These are phyloP conservation scores for Plenodomus lindquistii DNA, from an alignment of 2,329 filamentous ascomycete species.

Conservation along the genomic window DNA sequence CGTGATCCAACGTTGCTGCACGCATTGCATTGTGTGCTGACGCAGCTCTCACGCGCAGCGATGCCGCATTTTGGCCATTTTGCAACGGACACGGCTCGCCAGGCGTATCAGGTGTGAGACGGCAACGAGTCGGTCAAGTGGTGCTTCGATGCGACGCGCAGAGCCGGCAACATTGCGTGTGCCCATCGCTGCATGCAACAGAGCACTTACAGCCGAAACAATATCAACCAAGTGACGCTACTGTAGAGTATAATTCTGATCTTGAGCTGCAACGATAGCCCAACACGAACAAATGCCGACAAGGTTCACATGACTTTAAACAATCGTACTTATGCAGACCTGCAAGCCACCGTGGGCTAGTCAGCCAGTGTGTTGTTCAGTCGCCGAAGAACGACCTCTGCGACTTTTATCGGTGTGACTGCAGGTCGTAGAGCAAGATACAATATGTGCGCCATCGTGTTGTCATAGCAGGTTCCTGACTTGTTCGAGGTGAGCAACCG, in stretches of 20 bases:
- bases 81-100: background rate
- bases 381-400: slow-evolving; percentile 15
- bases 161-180: background rate
- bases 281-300: background rate
- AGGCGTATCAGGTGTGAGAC: background rate
- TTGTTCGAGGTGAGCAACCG: background rate
- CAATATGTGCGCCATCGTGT: background rate
- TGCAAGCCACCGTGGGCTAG: slow-evolving; percentile 18
- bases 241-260: background rate
- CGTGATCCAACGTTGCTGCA: background rate
- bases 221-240: background rate
- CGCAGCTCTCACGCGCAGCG: background rate
- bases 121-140: background rate
- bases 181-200: background rate
- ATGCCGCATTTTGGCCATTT: background rate
- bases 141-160: background rate
- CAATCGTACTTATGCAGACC: background rate
- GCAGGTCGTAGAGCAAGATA: slow-evolving; percentile 5
- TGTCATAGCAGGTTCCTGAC: background rate
- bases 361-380: slow-evolving; percentile 16
- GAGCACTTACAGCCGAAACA: background rate
- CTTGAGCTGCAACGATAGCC: background rate
- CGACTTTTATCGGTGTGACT: slow-evolving; percentile 21
- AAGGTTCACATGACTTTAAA: background rate
- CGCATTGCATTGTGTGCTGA: background rate